Evolutionary conservation across 108 stramenopile genomes (phyloP).

Genomic region (Skeletonema marinoi): DNA sequence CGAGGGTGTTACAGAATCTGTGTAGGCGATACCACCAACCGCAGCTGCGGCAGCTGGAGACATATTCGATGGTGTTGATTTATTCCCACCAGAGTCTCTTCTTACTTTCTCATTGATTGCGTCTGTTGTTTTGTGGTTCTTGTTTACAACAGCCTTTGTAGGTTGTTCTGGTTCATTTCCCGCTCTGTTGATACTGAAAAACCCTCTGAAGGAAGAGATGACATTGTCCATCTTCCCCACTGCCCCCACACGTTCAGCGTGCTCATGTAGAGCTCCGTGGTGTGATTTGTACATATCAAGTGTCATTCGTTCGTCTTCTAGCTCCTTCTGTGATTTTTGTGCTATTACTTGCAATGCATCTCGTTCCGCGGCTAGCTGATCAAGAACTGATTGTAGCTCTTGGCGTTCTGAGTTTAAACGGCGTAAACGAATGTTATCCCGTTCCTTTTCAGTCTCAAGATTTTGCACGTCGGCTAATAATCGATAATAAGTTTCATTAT

Average conservation of each 20-base stretch:
- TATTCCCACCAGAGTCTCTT: neutral
- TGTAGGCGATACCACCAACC: neutral
- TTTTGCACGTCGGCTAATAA: constrained; percentile 21
- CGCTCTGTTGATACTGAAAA: neutral
- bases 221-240: neutral
- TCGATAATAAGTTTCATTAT: constrained; percentile 23
- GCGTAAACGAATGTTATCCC: constrained; percentile 4
- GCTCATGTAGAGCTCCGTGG: constrained; percentile 13
- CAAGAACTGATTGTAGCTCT: neutral
- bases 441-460: constrained; percentile 19
- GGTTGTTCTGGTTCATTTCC: constrained; percentile 2
- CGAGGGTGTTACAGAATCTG: neutral
- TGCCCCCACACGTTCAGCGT: constrained; percentile 5
- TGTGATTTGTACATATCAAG: constrained; percentile 19
- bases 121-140: neutral
- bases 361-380: constrained; percentile 4
- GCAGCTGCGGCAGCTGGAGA: neutral
- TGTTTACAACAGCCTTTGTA: neutral
- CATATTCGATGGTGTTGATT: neutral
- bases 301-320: constrained; percentile 19
- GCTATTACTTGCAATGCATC: constrained; percentile 2
- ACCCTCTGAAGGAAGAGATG: neutral
- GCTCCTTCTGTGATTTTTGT: neutral
- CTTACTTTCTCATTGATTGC: neutral
- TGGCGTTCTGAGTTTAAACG: constrained; percentile 11